Evolutionary conservation across 139 green algal genomes (phyloP).

Genomic region (Coelastrella sp.): DNA sequence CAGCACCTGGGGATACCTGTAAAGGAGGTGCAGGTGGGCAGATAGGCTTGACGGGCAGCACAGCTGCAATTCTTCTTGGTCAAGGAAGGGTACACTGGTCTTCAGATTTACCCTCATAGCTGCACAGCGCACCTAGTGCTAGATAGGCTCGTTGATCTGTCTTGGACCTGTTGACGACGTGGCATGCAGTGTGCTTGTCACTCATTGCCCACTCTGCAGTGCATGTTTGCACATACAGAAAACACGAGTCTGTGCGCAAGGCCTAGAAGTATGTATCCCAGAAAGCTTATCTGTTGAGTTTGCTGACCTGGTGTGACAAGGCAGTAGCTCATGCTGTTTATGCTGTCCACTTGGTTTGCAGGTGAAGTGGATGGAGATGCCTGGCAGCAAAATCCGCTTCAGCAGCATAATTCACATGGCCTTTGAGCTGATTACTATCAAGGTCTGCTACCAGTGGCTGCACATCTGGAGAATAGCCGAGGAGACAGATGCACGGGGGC

Average conservation of each 20-base stretch:
- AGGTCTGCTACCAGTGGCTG: conserved; percentile 50
- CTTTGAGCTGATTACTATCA: conserved; percentile 75
- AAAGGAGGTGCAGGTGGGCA: conserved; percentile 56
- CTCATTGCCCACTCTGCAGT: too few species aligned
- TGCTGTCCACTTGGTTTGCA: not conserved
- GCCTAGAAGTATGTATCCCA: not conserved
- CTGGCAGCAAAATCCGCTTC: conserved; percentile 93
- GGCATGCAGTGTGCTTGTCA: too few species aligned
- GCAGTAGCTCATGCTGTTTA: not conserved
- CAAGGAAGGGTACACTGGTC: too few species aligned
- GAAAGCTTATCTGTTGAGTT: not conserved
- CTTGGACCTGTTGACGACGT: too few species aligned
- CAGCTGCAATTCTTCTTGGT: not conserved
- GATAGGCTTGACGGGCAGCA: not conserved
- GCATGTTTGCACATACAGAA: too few species aligned
- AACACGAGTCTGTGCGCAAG: too few species aligned
- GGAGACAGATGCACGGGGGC: conserved; percentile 23
- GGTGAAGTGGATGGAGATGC: conserved; percentile 96
- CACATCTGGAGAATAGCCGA: conserved; percentile 30
- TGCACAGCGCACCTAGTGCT: too few species aligned
- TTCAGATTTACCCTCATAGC: too few species aligned
- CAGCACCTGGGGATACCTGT: conserved; percentile 77
- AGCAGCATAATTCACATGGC: conserved; percentile 94
- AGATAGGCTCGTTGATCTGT: too few species aligned
- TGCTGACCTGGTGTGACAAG: not conserved